Conservation (phyloP, 805 yeast genomes). For the Torulaspora microellipsoides region DNA sequence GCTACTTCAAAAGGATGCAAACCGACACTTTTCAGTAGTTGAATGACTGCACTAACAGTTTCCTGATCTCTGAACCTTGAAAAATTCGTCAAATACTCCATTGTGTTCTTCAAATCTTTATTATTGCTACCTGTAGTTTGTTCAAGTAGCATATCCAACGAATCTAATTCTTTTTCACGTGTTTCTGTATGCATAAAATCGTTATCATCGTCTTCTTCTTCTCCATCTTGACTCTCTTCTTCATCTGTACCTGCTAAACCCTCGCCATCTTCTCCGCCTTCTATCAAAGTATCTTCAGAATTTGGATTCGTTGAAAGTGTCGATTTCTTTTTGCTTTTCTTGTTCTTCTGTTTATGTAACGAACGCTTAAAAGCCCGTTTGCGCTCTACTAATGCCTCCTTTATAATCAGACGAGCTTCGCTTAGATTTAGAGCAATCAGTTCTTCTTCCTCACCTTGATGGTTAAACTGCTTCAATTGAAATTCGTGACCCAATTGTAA, state of each 20-base stretch:
- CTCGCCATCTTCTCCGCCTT: conserved; percentile 5
- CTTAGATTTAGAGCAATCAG: conserved; percentile 82
- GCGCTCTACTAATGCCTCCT: conserved; percentile 82
- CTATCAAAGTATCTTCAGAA: conserved; percentile 3
- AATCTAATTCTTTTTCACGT: conserved; percentile 40
- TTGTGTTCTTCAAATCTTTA: conserved; percentile 86
- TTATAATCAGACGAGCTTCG: conserved; percentile 83
- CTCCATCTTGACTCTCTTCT: conserved; percentile 1
- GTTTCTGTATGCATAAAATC: conserved; percentile 44
- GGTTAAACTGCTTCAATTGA: conserved; percentile 71
- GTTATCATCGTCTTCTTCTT: conserved; percentile 27
- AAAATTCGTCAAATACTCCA: conserved; percentile 79
- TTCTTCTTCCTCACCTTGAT: conserved; percentile 71
- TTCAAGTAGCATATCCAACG: conserved; percentile 31
- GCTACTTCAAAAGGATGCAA: conserved; percentile 96
- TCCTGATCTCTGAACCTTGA: conserved; percentile 89
- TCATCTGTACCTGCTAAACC: conserved; percentile 9
- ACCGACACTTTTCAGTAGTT: conserved; percentile 64
- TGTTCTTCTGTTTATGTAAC: conserved; percentile 12
- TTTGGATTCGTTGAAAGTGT: neutral
- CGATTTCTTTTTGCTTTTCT: conserved; percentile 7
- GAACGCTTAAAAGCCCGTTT: conserved; percentile 47
- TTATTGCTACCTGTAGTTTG: conserved; percentile 60
- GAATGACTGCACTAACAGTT: conserved; percentile 90
- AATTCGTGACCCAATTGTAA: conserved; percentile 92